A percentile compares a stretch with the other conserved stretches of the same genome.
phyloP scores from a whole-genome alignment of 31 red algal species.

The Porphyra umbilicalis region DNA sequence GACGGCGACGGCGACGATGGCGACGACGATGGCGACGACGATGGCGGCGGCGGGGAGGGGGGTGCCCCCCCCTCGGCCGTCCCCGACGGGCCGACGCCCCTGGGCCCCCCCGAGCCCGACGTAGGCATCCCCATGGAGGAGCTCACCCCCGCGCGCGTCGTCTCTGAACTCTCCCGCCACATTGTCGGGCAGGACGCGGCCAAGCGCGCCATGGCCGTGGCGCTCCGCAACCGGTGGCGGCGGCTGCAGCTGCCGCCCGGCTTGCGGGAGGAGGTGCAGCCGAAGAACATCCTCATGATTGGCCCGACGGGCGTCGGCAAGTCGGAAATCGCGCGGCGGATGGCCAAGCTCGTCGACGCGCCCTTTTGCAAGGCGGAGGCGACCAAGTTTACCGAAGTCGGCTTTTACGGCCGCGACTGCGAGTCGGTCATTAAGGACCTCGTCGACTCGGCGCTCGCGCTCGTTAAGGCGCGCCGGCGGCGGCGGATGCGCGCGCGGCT shows the following conservation, averaged over 20 bases:
- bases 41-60: background rate
- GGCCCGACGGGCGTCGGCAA: conserved; percentile 88
- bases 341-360: conserved; percentile 86
- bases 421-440: conserved; percentile 84
- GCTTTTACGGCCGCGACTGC: conserved; percentile 88
- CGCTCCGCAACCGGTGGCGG: conserved; percentile 83
- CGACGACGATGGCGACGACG: background rate
- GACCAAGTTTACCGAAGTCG: conserved; percentile 91
- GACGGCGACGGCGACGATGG: background rate
- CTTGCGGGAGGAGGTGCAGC: conserved; percentile 71
- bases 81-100: background rate
- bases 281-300: conserved; percentile 78
- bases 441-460: conserved; percentile 57
- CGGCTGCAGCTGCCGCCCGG: conserved; percentile 47
- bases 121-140: conserved; percentile 6
- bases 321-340: conserved; percentile 73
- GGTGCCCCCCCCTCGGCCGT: background rate
- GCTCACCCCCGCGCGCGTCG: conserved; percentile 64
- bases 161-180: conserved; percentile 67
- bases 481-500: conserved; percentile 32
- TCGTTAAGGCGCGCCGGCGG: conserved; percentile 63
- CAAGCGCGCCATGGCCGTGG: conserved; percentile 81
- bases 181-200: conserved; percentile 82
- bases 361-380: conserved; percentile 92
- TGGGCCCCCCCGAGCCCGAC: background rate